Evolutionary conservation across 352 stramenopile genomes (phyloP).

Genomic region (Ochromonadaceae sp.): DNA sequence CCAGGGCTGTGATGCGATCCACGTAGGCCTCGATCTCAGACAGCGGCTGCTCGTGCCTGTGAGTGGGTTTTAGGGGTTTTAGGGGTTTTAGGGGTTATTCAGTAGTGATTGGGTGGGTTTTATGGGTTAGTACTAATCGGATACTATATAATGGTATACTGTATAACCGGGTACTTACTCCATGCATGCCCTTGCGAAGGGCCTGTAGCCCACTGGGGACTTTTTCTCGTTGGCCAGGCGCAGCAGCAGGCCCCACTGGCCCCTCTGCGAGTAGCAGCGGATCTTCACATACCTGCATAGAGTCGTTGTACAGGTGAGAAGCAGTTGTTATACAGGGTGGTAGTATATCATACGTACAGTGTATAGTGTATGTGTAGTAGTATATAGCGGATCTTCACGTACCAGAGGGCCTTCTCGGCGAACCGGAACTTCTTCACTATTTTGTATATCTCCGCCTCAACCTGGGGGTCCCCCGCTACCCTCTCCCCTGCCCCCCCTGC

Average conservation of each 20-base stretch:
- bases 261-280: conserved; percentile 38
- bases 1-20: not conserved
- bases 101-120: not conserved
- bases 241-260: conserved; percentile 59
- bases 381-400: no score
- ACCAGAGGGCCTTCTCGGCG: conserved; percentile 68
- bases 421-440: conserved; percentile 34
- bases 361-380: no score
- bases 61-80: not conserved
- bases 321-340: no score
- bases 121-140: not conserved
- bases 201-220: conserved; percentile 31
- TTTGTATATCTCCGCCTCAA: not conserved
- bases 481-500: no score
- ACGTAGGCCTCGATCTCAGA: not conserved
- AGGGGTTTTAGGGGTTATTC: no score
- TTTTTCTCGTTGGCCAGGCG: conserved; percentile 29
- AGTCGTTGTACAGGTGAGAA: no score
- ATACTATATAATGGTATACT: not conserved
- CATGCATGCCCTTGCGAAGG: conserved; percentile 29
- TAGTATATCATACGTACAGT: no score
- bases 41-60: not conserved
- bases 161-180: conserved; percentile 18
- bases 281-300: no score
- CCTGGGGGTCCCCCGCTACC: not conserved